These are phyloP conservation scores for Phytophthora crassamura DNA, from an alignment of 352 stramenopile genomes.

Conservation along the genomic window DNA sequence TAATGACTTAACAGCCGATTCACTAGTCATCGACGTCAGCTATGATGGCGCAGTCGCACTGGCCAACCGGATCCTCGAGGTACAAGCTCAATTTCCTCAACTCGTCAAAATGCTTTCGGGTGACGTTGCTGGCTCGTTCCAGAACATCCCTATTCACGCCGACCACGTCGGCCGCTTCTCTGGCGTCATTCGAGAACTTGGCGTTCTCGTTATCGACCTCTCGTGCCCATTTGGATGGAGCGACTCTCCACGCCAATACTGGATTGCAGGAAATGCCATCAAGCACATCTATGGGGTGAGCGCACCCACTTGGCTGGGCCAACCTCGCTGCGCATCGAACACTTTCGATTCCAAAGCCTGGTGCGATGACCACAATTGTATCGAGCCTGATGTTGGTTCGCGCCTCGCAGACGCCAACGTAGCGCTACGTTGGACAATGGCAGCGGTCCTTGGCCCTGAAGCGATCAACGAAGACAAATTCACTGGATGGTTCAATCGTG, in stretches of 20 bases:
- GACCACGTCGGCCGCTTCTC: neutral
- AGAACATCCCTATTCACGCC: neutral
- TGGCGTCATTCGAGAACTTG: neutral
- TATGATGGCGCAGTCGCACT: slow-evolving; percentile 1
- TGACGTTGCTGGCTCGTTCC: neutral
- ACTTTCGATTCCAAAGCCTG: slow-evolving; percentile 16
- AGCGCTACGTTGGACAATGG: slow-evolving; percentile 2
- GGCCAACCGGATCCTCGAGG: neutral
- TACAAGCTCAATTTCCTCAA: neutral
- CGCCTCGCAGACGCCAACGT: slow-evolving; percentile 4
- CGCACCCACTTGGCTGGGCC: neutral
- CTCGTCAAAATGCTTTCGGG: slow-evolving; percentile 1
- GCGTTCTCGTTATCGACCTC: slow-evolving; percentile 1
- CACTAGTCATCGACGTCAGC: neutral
- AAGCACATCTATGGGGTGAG: neutral
- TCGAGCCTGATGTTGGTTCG: slow-evolving; percentile 17
- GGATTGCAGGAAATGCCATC: neutral
- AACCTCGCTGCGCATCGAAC: neutral
- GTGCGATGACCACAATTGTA: slow-evolving; percentile 18
- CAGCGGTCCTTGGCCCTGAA: neutral
- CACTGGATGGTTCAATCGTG: slow-evolving; percentile 1
- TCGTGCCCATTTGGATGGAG: slow-evolving; percentile 1
- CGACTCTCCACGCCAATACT: slow-evolving; percentile 1
- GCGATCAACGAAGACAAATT: slow-evolving; percentile 22
- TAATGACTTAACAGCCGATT: slow-evolving; percentile 1